Evolutionary conservation across 768 basidiomycete species (phyloP).

Genomic region (Macrolepiota albuminosa): DNA sequence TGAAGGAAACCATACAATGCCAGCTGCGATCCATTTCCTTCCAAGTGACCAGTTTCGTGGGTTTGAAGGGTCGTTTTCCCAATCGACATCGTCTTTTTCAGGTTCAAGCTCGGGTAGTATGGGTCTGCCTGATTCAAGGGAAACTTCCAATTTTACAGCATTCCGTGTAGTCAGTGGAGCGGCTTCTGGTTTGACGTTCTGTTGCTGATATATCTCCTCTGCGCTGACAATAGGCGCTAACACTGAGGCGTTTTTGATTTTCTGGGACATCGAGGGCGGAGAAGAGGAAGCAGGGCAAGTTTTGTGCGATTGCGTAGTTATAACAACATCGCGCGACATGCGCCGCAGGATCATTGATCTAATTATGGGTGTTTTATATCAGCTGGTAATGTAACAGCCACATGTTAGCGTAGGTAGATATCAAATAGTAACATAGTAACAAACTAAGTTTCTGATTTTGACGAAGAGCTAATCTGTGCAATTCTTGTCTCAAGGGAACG

Average conservation of each 20-base stretch:
- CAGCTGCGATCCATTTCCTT: slow-evolving; percentile 54
- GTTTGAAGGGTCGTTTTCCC: slow-evolving; percentile 56
- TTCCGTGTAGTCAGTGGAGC: not conserved
- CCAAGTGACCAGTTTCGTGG: slow-evolving; percentile 57
- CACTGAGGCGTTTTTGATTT: not conserved
- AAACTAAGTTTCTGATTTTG: not conserved
- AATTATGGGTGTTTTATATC: not conserved
- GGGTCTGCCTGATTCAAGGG: not conserved
- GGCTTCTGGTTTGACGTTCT: not conserved
- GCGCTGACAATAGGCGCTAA: too few species aligned
- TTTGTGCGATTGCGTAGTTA: not conserved
- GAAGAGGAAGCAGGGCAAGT: not conserved
- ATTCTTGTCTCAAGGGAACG: too few species aligned
- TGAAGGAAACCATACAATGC: slow-evolving; percentile 38
- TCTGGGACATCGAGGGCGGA: not conserved
- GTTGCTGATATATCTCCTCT: not conserved
- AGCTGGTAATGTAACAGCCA: not conserved
- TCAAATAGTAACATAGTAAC: not conserved
- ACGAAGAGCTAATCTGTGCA: too few species aligned
- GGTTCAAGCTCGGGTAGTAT: slow-evolving; percentile 8
- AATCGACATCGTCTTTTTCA: slow-evolving; percentile 44
- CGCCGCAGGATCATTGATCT: not conserved
- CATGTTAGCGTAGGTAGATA: too few species aligned
- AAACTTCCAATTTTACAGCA: not conserved
- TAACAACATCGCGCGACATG: not conserved